Base-by-base conservation (phyloP, 805 yeast genomes). In the Myxozyma vanderwaltii region DNA sequence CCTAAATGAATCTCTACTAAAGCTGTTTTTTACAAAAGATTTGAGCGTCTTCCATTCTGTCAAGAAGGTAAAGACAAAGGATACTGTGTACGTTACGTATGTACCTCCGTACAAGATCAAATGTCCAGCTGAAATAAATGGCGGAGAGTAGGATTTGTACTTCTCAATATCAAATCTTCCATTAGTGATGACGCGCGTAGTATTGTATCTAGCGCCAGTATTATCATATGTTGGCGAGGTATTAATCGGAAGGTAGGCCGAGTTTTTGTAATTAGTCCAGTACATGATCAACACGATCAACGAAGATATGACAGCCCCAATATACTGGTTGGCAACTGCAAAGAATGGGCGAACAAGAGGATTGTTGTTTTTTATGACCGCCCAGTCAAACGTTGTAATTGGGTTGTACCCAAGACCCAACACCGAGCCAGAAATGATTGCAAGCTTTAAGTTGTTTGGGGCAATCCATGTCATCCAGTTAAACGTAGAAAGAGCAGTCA, bases 351-450 rank as follows among this genome's bases (percentile, higher is more conserved):
- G 67, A 67, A 40, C 66, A 44, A 63, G 77, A 73, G 31, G 75
- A 72, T 45, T 71, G 41, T 45, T 69, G 60, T 69, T 79, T 78
- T 65, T 79, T 76, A 49, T 70, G 64, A 51, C 77, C 70, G 64
- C 80, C 89, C 89, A 86, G 71, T 86, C 89, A 68, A 86, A 84
- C 78, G 75, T 15, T 19, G 88, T 81, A 45, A 84, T 70, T 7
- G 91, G 91, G 63, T 84, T 71, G 69, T 84, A 70, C 21, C 89
- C 90, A 56, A 86, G 73, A n/a, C 91, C 91, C 8, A 82, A 73
- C 7, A 74, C 63, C 7, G 82, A 76, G 53, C 92, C 92, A 65
- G 86, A 85, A 21, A 86, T 74, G 68, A 83, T 87, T 65, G 84
- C 85, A 24, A 86, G 78, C 15, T 79, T 77, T 51, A 80, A 79